phyloP scores from a whole-genome alignment of 768 basidiomycete species.

The Sporobolomyces phaffii region DNA sequence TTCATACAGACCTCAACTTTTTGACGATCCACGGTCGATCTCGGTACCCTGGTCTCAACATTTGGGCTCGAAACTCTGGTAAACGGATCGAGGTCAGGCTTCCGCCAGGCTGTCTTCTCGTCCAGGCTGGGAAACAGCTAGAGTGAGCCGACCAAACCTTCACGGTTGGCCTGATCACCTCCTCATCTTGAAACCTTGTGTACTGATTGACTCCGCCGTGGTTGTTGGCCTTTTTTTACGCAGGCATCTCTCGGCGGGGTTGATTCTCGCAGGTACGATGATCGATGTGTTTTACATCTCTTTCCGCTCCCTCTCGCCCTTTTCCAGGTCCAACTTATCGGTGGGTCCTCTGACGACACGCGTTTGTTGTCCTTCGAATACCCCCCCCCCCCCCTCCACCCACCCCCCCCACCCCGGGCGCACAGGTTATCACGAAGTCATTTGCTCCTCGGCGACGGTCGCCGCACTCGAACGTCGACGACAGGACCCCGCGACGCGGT shows the following conservation, averaged over 20 bases:
- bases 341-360: too few species aligned
- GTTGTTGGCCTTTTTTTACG: neutral
- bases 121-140: constrained; percentile 93
- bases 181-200: too few species aligned
- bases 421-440: constrained; percentile 88
- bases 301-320: too few species aligned
- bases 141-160: constrained; percentile 62
- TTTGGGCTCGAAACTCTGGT: constrained; percentile 92
- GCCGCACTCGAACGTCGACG: constrained; percentile 59
- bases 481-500: constrained; percentile 51
- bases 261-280: constrained; percentile 73
- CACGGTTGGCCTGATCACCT: too few species aligned
- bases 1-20: constrained; percentile 91
- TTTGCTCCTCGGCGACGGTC: constrained; percentile 73
- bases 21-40: constrained; percentile 84
- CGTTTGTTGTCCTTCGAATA: too few species aligned
- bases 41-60: constrained; percentile 77
- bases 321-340: too few species aligned
- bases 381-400: neutral
- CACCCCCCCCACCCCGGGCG: neutral
- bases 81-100: constrained; percentile 82
- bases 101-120: constrained; percentile 73
- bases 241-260: constrained; percentile 49
- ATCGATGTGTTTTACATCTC: too few species aligned
- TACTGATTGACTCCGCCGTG: too few species aligned